Evolutionary conservation across 352 stramenopile genomes (phyloP).

Genomic region (Globisporangium okanoganense): DNA sequence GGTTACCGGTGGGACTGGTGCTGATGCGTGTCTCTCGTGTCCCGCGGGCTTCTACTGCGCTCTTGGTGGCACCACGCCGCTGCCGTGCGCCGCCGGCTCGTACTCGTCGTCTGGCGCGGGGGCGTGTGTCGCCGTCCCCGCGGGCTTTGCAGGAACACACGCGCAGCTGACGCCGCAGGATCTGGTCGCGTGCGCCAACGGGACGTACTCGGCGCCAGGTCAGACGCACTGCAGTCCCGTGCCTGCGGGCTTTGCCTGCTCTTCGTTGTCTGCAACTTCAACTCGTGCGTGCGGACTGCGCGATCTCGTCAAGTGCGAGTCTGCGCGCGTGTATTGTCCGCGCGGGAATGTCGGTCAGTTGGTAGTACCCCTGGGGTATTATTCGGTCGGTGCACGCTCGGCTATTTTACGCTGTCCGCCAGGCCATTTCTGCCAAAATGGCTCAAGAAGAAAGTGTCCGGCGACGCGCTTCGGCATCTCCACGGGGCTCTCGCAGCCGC

Average conservation of each 20-base stretch:
- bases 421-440: conserved; percentile 47
- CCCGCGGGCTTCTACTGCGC: conserved; percentile 39
- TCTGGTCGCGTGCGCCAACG: conserved; percentile 38
- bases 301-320: conserved; percentile 33
- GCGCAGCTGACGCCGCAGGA: conserved; percentile 28
- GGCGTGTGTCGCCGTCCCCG: conserved; percentile 33
- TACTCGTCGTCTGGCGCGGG: conserved; percentile 31
- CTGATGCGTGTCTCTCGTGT: conserved; percentile 35
- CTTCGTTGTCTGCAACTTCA: not conserved
- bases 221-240: conserved; percentile 37
- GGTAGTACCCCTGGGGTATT: conserved; percentile 38
- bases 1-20: conserved; percentile 17
- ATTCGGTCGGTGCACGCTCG: conserved; percentile 39
- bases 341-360: conserved; percentile 31
- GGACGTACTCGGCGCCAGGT: conserved; percentile 48
- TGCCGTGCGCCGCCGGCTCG: conserved; percentile 31
- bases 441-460: conserved; percentile 32
- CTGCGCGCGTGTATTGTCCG: conserved; percentile 41
- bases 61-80: conserved; percentile 15
- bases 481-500: conserved; percentile 26
- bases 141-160: conserved; percentile 30
- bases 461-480: conserved; percentile 40
- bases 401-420: conserved; percentile 36
- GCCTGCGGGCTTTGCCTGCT: conserved; percentile 45
- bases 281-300: conserved; percentile 28